A percentile compares a stretch with the other conserved stretches of the same genome.
Evolutionary conservation across 2,329 filamentous ascomycete species (phyloP).

Genomic region (Aspergillus neoniger): DNA sequence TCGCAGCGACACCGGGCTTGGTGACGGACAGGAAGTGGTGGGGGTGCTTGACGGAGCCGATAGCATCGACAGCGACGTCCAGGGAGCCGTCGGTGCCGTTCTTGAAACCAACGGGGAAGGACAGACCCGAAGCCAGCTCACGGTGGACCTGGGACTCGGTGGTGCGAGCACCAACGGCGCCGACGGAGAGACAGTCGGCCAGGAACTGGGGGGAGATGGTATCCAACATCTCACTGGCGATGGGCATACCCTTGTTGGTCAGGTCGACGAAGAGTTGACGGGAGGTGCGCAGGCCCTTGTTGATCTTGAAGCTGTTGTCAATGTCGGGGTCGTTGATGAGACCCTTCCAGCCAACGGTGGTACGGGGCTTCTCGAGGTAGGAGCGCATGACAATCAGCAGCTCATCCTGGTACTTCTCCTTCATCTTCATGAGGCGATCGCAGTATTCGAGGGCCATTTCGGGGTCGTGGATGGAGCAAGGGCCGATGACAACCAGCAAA

Average conservation of each 20-base stretch:
- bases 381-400: slow-evolving; percentile 95
- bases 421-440: slow-evolving; percentile 74
- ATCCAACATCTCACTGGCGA: slow-evolving; percentile 97
- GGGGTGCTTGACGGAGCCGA: slow-evolving; percentile 85
- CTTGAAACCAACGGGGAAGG: slow-evolving; percentile 99
- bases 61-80: slow-evolving; percentile 89
- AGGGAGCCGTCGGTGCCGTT: slow-evolving; percentile 95
- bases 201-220: slow-evolving; percentile 98
- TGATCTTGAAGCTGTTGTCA: slow-evolving; percentile 98
- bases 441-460: slow-evolving; percentile 90
- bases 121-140: slow-evolving; percentile 88
- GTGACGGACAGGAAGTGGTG: slow-evolving; percentile 98
- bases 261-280: slow-evolving; percentile 92
- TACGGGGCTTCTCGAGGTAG: slow-evolving; percentile 97
- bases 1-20: slow-evolving; percentile 91
- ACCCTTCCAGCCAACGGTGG: slow-evolving; percentile 98
- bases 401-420: slow-evolving; percentile 85
- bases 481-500: slow-evolving; percentile 81
- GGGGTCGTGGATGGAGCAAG: slow-evolving; percentile 97
- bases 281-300: slow-evolving; percentile 87
- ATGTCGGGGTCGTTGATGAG: slow-evolving; percentile 98
- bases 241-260: slow-evolving; percentile 88
- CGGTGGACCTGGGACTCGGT: slow-evolving; percentile 95
- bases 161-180: slow-evolving; percentile 92
- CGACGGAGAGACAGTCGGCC: slow-evolving; percentile 85